Base-by-base conservation (phyloP, 129 eudicot species). In the Apium graveolens region DNA sequence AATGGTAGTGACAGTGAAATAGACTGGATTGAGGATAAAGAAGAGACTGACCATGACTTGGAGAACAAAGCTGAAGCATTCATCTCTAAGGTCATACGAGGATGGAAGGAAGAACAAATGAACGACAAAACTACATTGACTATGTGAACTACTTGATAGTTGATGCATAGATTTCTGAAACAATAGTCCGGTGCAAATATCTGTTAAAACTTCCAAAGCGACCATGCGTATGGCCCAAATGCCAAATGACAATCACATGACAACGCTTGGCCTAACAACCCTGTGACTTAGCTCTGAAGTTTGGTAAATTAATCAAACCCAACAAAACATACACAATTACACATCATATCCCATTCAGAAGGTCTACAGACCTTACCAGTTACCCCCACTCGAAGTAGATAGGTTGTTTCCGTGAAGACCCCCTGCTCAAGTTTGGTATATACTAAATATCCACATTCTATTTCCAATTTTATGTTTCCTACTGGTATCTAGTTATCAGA, bases 41-140 rank as follows among this genome's bases (percentile, higher is more conserved):
- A 79, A 37, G 80, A 74, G 27, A 8, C 24, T 45, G 83, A 83
- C 39, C 3, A 5, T 10, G 55, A 73, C 62, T 69, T 75, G 81
- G 55, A 75, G 65, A 79, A 43, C 21, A 83, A 51, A 79, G 73
- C 42, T 49, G 86, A 83, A 34, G 86, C 80, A 37, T 83, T 79
- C 48, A 83, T 79, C 77, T 82, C 80, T 13, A 79, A 75, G 83
- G 78, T 79, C 18, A 79, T 42, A 14, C 55, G 34, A 48, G 78
- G 78, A 27, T 83, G 86, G 86, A 83, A 65, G 73, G 83, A 79
- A 34, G 86, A 83, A 70, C 42, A 26, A 45, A 8, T 75, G 32
- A 75, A 6, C 41, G 83, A 79, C 5, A 55, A 37, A 17, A 39
- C 11, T 70, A 70, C 31, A 7, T 34, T 2, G 42, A 21, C 10